These are phyloP conservation scores for Zalaria sp. DNA, from an alignment of 2,329 filamentous ascomycete species.

Conservation along the genomic window DNA sequence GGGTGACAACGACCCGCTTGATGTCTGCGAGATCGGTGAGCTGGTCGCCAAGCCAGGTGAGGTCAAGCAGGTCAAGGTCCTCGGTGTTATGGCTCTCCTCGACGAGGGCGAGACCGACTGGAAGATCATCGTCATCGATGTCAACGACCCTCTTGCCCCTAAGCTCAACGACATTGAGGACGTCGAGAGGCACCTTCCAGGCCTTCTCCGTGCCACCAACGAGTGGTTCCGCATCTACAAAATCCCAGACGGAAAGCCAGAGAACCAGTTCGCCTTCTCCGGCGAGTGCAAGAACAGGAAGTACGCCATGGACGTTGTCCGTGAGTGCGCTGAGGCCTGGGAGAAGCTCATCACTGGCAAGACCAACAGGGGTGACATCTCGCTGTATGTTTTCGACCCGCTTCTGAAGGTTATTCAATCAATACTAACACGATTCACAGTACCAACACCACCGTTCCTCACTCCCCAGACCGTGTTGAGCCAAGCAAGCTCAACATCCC, in stretches of 20 bases:
- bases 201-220: constrained; percentile 92
- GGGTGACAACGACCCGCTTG: constrained; percentile 97
- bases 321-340: constrained; percentile 94
- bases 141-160: constrained; percentile 89
- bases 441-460: constrained; percentile 62
- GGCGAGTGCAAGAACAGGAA: constrained; percentile 99
- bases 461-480: constrained; percentile 60
- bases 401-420: constrained; percentile 1
- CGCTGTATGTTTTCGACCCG: constrained; percentile 48
- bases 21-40: constrained; percentile 99
- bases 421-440: constrained; percentile 30
- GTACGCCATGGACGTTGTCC: constrained; percentile 93
- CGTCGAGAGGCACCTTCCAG: constrained; percentile 94
- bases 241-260: constrained; percentile 99
- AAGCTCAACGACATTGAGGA: constrained; percentile 99
- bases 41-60: constrained; percentile 90
- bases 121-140: constrained; percentile 99
- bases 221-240: constrained; percentile 99
- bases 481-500: constrained; percentile 63
- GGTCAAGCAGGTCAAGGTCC: constrained; percentile 99
- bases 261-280: constrained; percentile 99
- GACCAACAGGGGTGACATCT: constrained; percentile 61
- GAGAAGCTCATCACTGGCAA: constrained; percentile 90
- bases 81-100: constrained; percentile 97
- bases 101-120: constrained; percentile 99